Percentiles rank a stretch among this genome's conserved stretches.
Conservation (phyloP, 495 filamentous ascomycete genomes). For the Neurospora sp. region DNA sequence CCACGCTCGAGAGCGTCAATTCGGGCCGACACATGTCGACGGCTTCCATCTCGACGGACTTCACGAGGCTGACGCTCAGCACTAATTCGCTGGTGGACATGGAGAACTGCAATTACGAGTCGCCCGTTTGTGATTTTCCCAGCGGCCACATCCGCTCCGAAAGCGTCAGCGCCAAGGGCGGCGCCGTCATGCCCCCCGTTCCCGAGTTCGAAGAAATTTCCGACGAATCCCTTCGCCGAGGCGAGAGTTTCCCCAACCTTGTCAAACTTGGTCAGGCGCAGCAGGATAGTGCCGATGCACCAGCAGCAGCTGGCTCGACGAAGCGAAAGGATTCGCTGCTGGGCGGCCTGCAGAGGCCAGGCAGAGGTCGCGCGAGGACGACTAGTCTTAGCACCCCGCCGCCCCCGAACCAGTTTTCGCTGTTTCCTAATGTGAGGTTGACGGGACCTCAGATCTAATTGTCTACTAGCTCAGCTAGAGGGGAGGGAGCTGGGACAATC, state of each 20-base stretch:
- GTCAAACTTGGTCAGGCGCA: slow-evolving; percentile 4
- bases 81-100: slow-evolving; percentile 27
- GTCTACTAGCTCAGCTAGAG: slow-evolving; percentile 2
- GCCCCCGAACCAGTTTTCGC: slow-evolving; percentile 31
- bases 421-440: slow-evolving; percentile 23
- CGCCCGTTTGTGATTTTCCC: not conserved
- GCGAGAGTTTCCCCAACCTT: slow-evolving; percentile 18
- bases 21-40: slow-evolving; percentile 32
- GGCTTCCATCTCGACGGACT: slow-evolving; percentile 31
- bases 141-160: slow-evolving; percentile 6
- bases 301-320: slow-evolving; percentile 1
- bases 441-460: slow-evolving; percentile 12
- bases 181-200: slow-evolving; percentile 17
- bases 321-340: slow-evolving; percentile 16
- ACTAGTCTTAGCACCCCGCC: slow-evolving; percentile 29
- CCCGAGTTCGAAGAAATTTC: slow-evolving; percentile 19
- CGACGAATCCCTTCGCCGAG: slow-evolving; percentile 1
- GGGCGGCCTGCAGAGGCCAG: slow-evolving; percentile 3
- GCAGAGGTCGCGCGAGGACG: slow-evolving; percentile 20
- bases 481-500: not conserved
- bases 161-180: slow-evolving; percentile 8
- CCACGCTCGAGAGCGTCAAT: slow-evolving; percentile 20
- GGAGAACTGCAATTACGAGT: slow-evolving; percentile 8
- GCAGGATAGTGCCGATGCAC: slow-evolving; percentile 1
- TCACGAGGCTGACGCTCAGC: slow-evolving; percentile 34